Conservation (phyloP, 139 green algal genomes). For the Microglena sp. region DNA sequence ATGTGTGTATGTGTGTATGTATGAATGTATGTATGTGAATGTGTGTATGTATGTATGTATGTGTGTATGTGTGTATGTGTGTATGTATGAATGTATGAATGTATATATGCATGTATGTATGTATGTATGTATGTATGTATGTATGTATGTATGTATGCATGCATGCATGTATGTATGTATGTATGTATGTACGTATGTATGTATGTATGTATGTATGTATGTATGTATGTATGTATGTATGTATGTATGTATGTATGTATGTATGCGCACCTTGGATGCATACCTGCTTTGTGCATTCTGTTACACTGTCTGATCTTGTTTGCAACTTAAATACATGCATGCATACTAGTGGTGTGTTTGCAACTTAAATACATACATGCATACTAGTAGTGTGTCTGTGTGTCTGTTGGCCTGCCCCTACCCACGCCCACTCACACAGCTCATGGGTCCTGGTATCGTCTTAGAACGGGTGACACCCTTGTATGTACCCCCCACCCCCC, state of each 20-base stretch:
- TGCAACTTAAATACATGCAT: no score
- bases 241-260: background rate
- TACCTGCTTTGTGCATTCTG: no score
- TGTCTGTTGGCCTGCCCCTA: no score
- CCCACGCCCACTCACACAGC: no score
- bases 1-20: background rate
- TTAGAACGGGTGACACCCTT: no score
- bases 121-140: background rate
- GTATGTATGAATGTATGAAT: background rate
- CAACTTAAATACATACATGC: no score
- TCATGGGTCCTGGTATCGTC: no score
- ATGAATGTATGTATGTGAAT: no score
- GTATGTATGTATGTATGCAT: constrained; percentile 1
- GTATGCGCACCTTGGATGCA: background rate
- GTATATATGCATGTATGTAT: background rate
- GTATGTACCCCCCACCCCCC: no score
- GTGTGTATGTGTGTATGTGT: background rate
- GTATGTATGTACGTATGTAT: background rate
- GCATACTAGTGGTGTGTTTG: background rate
- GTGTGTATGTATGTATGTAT: background rate
- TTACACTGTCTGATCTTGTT: no score
- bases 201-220: background rate
- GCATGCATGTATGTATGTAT: background rate
- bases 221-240: background rate
- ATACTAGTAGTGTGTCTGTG: no score